A percentile compares a stretch with the other conserved stretches of the same genome.
Conservation (phyloP, 192 early-diverging fungal genomes). For the Backusella luteola region DNA sequence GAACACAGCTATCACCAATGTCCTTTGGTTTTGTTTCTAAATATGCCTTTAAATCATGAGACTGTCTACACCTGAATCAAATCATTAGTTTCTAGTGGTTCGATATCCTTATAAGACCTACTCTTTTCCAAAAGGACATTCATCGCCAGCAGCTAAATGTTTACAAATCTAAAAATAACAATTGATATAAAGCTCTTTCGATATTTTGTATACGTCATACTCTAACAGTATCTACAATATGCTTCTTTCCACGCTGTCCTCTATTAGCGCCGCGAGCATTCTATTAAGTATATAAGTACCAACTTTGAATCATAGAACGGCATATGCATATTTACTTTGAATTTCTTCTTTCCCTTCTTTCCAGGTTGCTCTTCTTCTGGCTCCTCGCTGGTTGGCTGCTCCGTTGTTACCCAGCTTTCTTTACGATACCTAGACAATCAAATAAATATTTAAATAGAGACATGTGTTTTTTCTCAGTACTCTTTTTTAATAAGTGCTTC, state of each 20-base stretch:
- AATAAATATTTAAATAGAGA: background rate
- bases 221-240: constrained; percentile 23
- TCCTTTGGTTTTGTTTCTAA: constrained; percentile 73
- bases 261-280: constrained; percentile 28
- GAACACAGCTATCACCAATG: constrained; percentile 66
- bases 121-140: constrained; percentile 48
- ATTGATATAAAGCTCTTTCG: background rate
- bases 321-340: background rate
- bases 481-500: constrained; percentile 25
- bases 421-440: constrained; percentile 3
- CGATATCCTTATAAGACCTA: background rate
- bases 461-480: background rate
- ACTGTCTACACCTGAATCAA: constrained; percentile 62
- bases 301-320: too few species aligned
- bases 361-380: background rate
- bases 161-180: constrained; percentile 47
- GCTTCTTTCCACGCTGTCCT: constrained; percentile 24
- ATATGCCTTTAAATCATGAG: constrained; percentile 78
- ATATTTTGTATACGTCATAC: constrained; percentile 3
- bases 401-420: constrained; percentile 8
- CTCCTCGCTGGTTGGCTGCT: background rate
- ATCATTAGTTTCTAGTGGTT: background rate
- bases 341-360: background rate
- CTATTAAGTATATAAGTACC: background rate
- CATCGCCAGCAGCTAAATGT: constrained; percentile 40